These are phyloP conservation scores for Plasmodium sp. DNA, from an alignment of 169 alveolate genomes.

Conservation along the genomic window DNA sequence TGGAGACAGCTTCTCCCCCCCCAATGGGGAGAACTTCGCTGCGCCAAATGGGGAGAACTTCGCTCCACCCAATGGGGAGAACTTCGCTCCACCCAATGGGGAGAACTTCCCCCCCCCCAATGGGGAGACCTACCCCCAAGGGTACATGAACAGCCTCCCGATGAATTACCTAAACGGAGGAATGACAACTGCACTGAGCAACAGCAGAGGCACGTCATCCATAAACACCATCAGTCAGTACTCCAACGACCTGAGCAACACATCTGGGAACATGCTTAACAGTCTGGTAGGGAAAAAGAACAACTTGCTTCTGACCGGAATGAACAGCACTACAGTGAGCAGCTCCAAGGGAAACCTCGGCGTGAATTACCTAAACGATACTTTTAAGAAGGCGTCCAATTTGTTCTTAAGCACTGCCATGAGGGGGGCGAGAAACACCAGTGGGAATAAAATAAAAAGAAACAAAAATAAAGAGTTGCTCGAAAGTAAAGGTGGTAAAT, in stretches of 20 bases:
- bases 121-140: not conserved
- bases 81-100: not conserved
- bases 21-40: not conserved
- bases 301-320: not conserved
- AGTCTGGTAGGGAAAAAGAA: not conserved
- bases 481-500: not conserved
- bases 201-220: not conserved
- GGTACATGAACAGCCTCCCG: not conserved
- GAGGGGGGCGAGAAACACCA: not conserved
- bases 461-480: not conserved
- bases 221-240: not conserved
- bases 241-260: not conserved
- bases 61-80: not conserved
- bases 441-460: not conserved
- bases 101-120: not conserved
- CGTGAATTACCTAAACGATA: not conserved
- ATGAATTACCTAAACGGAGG: not conserved
- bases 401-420: not conserved
- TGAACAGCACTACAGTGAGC: not conserved
- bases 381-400: not conserved
- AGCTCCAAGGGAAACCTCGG: not conserved
- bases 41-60: not conserved
- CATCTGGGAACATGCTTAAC: not conserved
- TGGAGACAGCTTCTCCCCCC: not conserved
- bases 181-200: not conserved